Conservation (phyloP, 306 rosid species). For the Alnus glutinosa region DNA sequence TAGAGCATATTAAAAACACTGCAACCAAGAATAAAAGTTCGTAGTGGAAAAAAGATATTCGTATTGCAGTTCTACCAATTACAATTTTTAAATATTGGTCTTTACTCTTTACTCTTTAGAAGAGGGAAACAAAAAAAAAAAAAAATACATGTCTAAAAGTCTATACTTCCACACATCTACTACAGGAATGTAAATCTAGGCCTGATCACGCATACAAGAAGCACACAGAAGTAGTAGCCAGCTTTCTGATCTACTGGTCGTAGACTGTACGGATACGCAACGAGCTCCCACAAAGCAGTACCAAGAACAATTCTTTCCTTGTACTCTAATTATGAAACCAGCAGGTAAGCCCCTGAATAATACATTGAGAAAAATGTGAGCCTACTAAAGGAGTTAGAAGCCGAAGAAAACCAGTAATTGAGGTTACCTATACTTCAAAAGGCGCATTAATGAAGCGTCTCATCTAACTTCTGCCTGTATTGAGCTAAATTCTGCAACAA, state of each 20-base stretch:
- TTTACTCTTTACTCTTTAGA: not conserved
- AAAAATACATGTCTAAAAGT: not conserved
- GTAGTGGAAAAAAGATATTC: not conserved
- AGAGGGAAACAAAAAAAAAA: not conserved
- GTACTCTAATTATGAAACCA: slow-evolving; percentile 4
- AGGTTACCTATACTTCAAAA: slow-evolving; percentile 26
- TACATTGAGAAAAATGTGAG: not conserved
- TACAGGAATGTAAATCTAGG: slow-evolving; percentile 6
- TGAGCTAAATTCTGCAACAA: slow-evolving; percentile 58
- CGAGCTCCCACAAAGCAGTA: not conserved
- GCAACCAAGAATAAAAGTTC: not conserved
- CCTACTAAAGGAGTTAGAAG: not conserved
- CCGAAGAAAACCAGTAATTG: slow-evolving; percentile 16
- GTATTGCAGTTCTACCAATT: slow-evolving; percentile 22
- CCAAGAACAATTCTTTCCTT: slow-evolving; percentile 1
- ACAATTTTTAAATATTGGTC: slow-evolving; percentile 8
- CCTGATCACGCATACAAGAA: not conserved
- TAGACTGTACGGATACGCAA: not conserved
- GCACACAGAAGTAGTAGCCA: slow-evolving; percentile 13
- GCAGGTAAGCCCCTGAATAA: slow-evolving; percentile 23
- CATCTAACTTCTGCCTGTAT: slow-evolving; percentile 66
- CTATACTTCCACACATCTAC: not conserved
- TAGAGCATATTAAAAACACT: not conserved
- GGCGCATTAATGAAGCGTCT: slow-evolving; percentile 35
- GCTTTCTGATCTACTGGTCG: slow-evolving; percentile 11